These are phyloP conservation scores for Nelumbo lutea DNA, from an alignment of 164 flowering plant species.

Conservation along the genomic window DNA sequence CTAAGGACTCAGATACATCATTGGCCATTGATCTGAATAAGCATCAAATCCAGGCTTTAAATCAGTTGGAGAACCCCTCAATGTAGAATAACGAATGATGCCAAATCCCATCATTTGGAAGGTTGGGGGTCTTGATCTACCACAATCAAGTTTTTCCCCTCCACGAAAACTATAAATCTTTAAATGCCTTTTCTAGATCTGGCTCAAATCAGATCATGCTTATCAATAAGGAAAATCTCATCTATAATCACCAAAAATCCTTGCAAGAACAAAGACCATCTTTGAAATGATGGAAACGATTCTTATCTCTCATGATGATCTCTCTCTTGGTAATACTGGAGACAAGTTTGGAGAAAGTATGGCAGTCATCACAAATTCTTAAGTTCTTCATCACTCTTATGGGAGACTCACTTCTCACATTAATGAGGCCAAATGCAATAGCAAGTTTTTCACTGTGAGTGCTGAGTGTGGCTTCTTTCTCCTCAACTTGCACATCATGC, in stretches of 20 bases:
- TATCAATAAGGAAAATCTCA: background rate
- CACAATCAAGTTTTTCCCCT: background rate
- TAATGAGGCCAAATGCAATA: constrained; percentile 36
- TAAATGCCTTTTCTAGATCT: background rate
- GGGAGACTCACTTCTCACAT: constrained; percentile 16
- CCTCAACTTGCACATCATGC: constrained; percentile 47
- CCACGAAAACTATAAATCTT: background rate
- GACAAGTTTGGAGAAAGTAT: constrained; percentile 28
- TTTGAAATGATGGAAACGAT: constrained; percentile 39
- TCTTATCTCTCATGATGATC: constrained; percentile 41
- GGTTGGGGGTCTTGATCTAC: background rate
- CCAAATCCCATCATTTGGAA: background rate
- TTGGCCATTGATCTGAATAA: background rate
- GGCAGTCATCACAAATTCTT: constrained; percentile 42
- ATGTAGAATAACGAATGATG: background rate
- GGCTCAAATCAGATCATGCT: background rate
- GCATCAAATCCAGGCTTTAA: background rate
- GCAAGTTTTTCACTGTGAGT: constrained; percentile 46
- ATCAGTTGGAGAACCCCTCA: background rate
- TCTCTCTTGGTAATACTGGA: constrained; percentile 27
- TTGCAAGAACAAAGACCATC: constrained; percentile 39
- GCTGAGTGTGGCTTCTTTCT: constrained; percentile 28
- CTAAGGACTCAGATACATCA: background rate
- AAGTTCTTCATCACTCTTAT: constrained; percentile 46
- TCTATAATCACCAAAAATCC: constrained; percentile 39